Base-by-base conservation (phyloP, 2,329 filamentous ascomycete species). In the Diaporthe longicolla region DNA sequence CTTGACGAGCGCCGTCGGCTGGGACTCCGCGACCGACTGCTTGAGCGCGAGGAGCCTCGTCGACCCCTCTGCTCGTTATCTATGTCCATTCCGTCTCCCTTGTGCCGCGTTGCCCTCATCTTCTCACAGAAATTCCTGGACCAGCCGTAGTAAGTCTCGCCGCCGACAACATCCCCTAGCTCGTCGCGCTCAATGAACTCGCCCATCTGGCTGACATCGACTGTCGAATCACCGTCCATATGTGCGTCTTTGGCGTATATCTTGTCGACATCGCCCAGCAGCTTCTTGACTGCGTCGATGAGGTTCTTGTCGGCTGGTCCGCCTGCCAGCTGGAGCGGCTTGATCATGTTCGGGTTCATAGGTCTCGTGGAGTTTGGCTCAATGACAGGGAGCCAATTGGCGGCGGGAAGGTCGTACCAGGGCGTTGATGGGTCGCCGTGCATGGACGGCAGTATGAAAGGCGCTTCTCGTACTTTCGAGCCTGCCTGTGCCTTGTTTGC, bases 111-210 rank as follows among this genome's bases (percentile, higher is more conserved):
- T 68, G 86, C 84, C 82, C 93, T 94, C 93, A 97, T 97, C 79
- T 93, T 93, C 77, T 94, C 87, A 80, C 94, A 97, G 78, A 97
- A 97, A 0, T 86, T 86, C 52, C 90, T 89, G 7, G 94, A 96
- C 95, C 95, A 97, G 75, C 95, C 95, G 80, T 97, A 97, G 81
- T 97, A 97, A 0, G 93, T 94, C 76, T 94, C 92, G 1, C 92
- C 92, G 9, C 88, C 87, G 9, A 92, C 81, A 2, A 92, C 83
- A 3, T 93, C 90, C 0, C 92, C 92, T n/a, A 90, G 84, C 77
- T 92, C 90, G 77, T 95, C 91, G 3, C 90, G 81, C 24, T 91
- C 84, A 70, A 94, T 85, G 21, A 88, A 84, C 80, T 97, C 93
- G 15, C 94, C 95, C 74, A 97, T 86, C 76, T 93, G 91, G 79